Base-by-base conservation (phyloP, 1,139 yeast species). In the Sugiyamaella xylanicola region DNA sequence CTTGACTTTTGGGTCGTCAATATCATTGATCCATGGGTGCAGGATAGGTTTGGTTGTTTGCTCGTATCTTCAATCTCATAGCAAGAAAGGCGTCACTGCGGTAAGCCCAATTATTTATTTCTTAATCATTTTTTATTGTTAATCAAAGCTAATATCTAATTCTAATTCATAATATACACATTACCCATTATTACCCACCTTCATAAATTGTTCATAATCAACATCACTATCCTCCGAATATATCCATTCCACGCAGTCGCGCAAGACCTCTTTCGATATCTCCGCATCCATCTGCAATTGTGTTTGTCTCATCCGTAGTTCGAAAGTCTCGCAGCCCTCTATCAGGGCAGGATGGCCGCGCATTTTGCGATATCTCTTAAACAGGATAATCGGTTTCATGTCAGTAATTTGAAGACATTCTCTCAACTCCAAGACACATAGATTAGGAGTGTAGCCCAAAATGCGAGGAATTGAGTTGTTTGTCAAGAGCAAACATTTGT, bases 341-440 rank as follows among this genome's bases (percentile, higher is more conserved):
- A 91, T 77, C 46, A 89, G 70, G 13, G 90, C 78, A 1, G 82
- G 77, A 19, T 70, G 67, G 7, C 80, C 75, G 5, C 82, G 82
- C 37, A 75, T 71, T 56, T 80, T 82, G 61, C 84, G 86, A 60
- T 82, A 76, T 57, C 86, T 76, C 66, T 84, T 86, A 74, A 85
- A 90, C 62, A 80, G 79, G 20, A 89, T 84, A 2, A 92, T 71
- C 1, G 93, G 85, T 53, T 74, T 75, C 71, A 88, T 77, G 57
- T 86, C 78, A 2, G 83, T 79, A 42, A 91, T 70, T 27, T 78
- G 77, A 2, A 76, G 67, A 57, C 88, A 78, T 57, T 84, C 84
- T 57, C 95, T 76, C 37, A 92, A 77, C 69, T 92, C 98, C 53
- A 92, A 76, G 3, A 92, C 97, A 1, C 85, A 78, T 51, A 92